These are phyloP conservation scores for Leccinum fallax DNA, from an alignment of 1,284 basidiomycete genomes.

Conservation along the genomic window DNA sequence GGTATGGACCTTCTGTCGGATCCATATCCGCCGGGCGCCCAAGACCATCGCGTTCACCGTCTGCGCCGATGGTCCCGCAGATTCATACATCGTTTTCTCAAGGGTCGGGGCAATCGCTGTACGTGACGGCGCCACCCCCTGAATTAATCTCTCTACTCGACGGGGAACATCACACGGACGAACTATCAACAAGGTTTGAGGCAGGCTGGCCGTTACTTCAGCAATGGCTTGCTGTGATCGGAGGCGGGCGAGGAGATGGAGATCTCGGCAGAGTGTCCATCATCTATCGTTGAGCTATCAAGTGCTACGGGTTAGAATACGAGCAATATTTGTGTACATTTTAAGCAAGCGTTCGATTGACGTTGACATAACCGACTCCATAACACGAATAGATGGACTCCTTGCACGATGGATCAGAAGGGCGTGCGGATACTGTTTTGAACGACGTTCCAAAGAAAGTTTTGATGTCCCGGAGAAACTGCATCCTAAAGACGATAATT, in stretches of 20 bases:
- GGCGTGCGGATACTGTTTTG: conserved; percentile 55
- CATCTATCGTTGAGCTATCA: conserved; percentile 42
- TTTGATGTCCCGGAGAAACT: conserved; percentile 86
- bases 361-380: conserved; percentile 76
- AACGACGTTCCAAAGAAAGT: conserved; percentile 79
- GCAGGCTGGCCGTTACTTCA: conserved; percentile 85
- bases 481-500: conserved; percentile 58
- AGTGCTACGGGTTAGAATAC: neutral
- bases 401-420: conserved; percentile 47
- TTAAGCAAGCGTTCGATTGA: conserved; percentile 71
- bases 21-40: conserved; percentile 43
- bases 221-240: conserved; percentile 69
- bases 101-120: conserved; percentile 18
- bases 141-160: conserved; percentile 72
- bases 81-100: conserved; percentile 34
- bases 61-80: conserved; percentile 38
- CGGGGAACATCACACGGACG: conserved; percentile 90
- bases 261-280: conserved; percentile 54
- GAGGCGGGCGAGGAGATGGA: conserved; percentile 53
- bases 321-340: conserved; percentile 5
- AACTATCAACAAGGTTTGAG: conserved; percentile 81
- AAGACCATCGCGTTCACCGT: conserved; percentile 48
- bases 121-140: conserved; percentile 41
- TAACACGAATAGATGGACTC: conserved; percentile 79
- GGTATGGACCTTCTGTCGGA: conserved; percentile 25